Evolutionary conservation across 768 basidiomycete species (phyloP).

Genomic region (Trametes gibbosa): DNA sequence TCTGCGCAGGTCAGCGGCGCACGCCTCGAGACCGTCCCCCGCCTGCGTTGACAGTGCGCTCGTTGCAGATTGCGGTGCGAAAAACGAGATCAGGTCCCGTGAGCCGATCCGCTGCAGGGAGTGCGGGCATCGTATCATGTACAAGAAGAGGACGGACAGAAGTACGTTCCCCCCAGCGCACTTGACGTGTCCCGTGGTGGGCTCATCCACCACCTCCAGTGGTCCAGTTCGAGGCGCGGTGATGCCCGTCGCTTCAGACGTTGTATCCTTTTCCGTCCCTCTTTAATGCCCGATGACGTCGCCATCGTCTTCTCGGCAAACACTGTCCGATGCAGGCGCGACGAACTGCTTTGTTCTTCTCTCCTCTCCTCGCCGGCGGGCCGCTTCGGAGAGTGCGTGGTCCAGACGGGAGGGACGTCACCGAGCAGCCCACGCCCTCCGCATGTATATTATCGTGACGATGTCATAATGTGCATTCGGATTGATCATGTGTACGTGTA

Average conservation of each 20-base stretch:
- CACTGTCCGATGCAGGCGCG: background rate
- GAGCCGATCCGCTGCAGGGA: conserved; percentile 96
- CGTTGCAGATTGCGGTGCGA: conserved; percentile 76
- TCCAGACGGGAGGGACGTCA: background rate
- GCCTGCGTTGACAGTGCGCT: background rate
- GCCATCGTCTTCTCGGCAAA: background rate
- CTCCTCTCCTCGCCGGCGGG: background rate
- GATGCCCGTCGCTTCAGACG: conserved; percentile 13
- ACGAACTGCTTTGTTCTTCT: background rate
- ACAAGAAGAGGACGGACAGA: conserved; percentile 92
- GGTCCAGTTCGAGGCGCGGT: conserved; percentile 87
- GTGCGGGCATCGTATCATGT: conserved; percentile 98
- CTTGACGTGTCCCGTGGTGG: background rate
- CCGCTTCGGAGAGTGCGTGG: background rate
- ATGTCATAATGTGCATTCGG: conserved; percentile 19
- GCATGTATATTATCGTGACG: conserved; percentile 12
- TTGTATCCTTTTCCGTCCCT: conserved; percentile 3
- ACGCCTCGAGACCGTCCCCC: too few species aligned
- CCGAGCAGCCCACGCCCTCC: background rate
- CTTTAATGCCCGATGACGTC: conserved; percentile 3
- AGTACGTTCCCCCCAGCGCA: conserved; percentile 53
- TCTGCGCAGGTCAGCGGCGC: conserved; percentile 68
- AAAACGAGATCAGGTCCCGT: conserved; percentile 85
- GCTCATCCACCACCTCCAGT: conserved; percentile 39
- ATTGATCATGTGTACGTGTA: conserved; percentile 15